Evolutionary conservation across 1,284 basidiomycete species (phyloP), one percentile per base, ranked within the genome.

Genomic region (Mycena sp.): DNA sequence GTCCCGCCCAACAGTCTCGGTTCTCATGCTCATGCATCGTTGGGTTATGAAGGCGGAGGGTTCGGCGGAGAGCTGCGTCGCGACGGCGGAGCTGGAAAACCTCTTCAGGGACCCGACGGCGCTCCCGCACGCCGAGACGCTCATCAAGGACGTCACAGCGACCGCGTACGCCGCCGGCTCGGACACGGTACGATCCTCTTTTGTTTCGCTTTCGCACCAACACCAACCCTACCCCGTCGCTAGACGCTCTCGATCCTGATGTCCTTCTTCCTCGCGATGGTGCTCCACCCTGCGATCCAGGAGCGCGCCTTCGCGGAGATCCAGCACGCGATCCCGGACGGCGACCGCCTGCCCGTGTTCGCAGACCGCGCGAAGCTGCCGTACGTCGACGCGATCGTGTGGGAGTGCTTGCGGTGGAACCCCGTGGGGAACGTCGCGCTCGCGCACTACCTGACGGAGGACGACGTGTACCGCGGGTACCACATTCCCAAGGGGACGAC

Each of bases 391-490:
- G 66, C 73, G 63, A 56, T 58, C 23, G 45, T 43, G 12, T 56
- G 25, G 44, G 60, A 78, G 71, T 72, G 76, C 30, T 64, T 82
- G 14, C 71, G 81, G 52, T 83, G 81, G 81, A 77, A 81, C 67
- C 81, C 81, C 23, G 77, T 79, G n/a, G 69, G 74, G 17, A 79
- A 80, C 26, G 57, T 82, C 57, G 76, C 75, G 17, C 56, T 81
- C n/a, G 76, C 71, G 21, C 81, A 59, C 29, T 37, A n/a, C 21
- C 30, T 60, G 2, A 61, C 63, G 9, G 68, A 78, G 51, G 77
- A 81, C 44, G 80, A 83, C 55, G 76, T 76, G 50, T 83, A 83
- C 62, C 58, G 73, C 40, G 82, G 81, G 6, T 81, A 79, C 65
- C 71, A 70, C 49, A 80, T 84, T 52, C 81, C 81, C 6, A 77